Percentiles rank a stretch among this genome's conserved stretches.
Conservation (phyloP, 768 basidiomycete species). For the Cubamyces lactineus region DNA sequence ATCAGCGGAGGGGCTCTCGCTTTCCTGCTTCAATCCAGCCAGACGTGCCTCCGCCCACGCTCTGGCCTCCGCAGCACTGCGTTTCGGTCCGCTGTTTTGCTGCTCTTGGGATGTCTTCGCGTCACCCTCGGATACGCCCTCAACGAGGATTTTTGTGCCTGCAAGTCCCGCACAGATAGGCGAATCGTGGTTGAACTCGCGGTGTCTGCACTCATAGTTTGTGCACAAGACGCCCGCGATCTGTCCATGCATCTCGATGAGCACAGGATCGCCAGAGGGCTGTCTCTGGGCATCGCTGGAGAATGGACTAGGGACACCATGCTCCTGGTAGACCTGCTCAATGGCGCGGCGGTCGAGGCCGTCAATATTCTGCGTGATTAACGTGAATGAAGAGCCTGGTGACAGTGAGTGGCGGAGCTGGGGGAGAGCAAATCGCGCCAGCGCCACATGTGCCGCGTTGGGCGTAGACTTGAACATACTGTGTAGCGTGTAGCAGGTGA, state of each 20-base stretch:
- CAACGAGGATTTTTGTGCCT: conserved; percentile 31
- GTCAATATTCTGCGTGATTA: conserved; percentile 65
- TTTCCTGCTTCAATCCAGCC: not conserved
- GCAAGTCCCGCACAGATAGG: conserved; percentile 26
- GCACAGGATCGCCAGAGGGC: conserved; percentile 1
- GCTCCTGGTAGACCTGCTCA: conserved; percentile 16
- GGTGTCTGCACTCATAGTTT: conserved; percentile 40
- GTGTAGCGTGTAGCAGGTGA: not conserved
- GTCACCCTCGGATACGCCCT: conserved; percentile 20
- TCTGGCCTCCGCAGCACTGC: conserved; percentile 11
- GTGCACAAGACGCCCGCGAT: conserved; percentile 54
- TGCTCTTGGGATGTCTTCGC: conserved; percentile 27
- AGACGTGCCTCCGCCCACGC: conserved; percentile 13
- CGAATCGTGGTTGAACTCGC: conserved; percentile 39
- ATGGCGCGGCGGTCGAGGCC: conserved; percentile 48
- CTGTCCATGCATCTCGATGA: conserved; percentile 63
- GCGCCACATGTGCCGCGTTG: conserved; percentile 58
- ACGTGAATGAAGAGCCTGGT: conserved; percentile 48
- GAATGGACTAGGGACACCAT: not conserved
- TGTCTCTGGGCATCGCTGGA: conserved; percentile 4
- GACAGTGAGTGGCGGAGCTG: conserved; percentile 40
- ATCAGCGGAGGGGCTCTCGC: not conserved
- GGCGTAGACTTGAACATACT: conserved; percentile 42
- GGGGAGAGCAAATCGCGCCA: conserved; percentile 50
- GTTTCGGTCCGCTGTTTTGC: not conserved